Evolutionary conservation across 148 eudicot genomes (phyloP).

Genomic region (Cornus kousa): DNA sequence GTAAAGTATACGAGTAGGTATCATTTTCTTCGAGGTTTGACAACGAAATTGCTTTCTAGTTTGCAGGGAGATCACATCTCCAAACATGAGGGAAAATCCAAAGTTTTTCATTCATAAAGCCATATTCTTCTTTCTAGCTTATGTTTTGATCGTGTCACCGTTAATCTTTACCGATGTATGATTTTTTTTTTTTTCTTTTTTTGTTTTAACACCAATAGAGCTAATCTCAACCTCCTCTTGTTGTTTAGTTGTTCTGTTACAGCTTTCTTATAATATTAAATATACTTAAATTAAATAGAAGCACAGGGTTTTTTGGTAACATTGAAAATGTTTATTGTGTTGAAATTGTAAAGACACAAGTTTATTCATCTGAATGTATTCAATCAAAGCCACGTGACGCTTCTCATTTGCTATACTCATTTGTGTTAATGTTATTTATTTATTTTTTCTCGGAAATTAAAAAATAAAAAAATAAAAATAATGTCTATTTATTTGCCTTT

Average conservation of each 20-base stretch:
- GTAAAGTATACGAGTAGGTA: too few relatives aligned
- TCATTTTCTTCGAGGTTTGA: not conserved
- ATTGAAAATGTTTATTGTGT: not conserved
- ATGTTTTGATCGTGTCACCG: constrained; percentile 87
- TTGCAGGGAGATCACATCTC: constrained; percentile 89
- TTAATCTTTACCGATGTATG: constrained; percentile 83
- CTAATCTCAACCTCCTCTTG: not conserved
- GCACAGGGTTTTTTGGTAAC: too few relatives aligned
- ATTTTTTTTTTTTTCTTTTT: not conserved
- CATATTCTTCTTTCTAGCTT: constrained; percentile 82
- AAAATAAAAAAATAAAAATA: too few relatives aligned
- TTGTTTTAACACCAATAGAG: constrained; percentile 9
- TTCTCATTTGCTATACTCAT: too few relatives aligned
- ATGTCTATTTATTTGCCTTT: too few relatives aligned
- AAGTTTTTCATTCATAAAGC: constrained; percentile 84
- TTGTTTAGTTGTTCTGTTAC: constrained; percentile 1
- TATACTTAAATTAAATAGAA: too few relatives aligned
- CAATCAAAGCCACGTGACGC: too few relatives aligned
- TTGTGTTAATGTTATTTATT: too few relatives aligned
- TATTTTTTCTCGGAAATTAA: too few relatives aligned
- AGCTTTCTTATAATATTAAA: not conserved
- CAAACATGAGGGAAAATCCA: constrained; percentile 96
- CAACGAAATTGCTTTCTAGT: constrained; percentile 6
- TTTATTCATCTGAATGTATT: not conserved
- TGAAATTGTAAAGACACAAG: constrained; percentile 3